Conservation (phyloP, 768 basidiomycete species). For the Piloderma croceum region DNA sequence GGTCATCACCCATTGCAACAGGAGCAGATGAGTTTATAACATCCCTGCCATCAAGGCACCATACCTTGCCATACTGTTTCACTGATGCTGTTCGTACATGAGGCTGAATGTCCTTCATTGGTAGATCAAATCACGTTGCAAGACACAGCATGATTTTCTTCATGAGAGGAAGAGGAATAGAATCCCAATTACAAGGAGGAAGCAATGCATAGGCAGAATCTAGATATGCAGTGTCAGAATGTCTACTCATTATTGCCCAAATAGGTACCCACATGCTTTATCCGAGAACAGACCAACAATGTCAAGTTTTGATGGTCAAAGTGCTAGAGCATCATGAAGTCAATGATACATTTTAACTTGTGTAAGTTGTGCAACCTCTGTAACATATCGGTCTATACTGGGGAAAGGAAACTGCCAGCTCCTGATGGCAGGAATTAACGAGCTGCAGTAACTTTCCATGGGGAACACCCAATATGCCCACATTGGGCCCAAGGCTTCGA, state of each 20-base stretch:
- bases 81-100: too few species aligned
- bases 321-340: conserved; percentile 20
- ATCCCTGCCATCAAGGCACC: conserved; percentile 25
- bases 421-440: conserved; percentile 17
- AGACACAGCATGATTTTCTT: conserved; percentile 11
- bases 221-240: conserved; percentile 2
- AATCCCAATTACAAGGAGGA: neutral
- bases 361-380: conserved; percentile 23
- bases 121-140: conserved; percentile 8
- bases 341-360: conserved; percentile 22
- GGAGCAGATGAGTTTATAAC: conserved; percentile 19
- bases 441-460: conserved; percentile 31
- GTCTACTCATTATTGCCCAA: conserved; percentile 1
- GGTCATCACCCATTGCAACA: conserved; percentile 13
- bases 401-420: conserved; percentile 23
- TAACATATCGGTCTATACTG: conserved; percentile 19
- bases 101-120: too few species aligned
- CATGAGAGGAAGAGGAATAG: conserved; percentile 8
- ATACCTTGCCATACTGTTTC: conserved; percentile 23
- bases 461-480: conserved; percentile 33
- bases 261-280: conserved; percentile 12
- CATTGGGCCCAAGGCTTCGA: conserved; percentile 26
- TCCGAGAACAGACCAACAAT: conserved; percentile 13
- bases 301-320: too few species aligned
- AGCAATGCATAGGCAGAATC: conserved; percentile 13